A percentile compares a stretch with the other conserved stretches of the same genome.
Conservation (phyloP, 768 basidiomycete genomes). For the Nidula microcarpa region DNA sequence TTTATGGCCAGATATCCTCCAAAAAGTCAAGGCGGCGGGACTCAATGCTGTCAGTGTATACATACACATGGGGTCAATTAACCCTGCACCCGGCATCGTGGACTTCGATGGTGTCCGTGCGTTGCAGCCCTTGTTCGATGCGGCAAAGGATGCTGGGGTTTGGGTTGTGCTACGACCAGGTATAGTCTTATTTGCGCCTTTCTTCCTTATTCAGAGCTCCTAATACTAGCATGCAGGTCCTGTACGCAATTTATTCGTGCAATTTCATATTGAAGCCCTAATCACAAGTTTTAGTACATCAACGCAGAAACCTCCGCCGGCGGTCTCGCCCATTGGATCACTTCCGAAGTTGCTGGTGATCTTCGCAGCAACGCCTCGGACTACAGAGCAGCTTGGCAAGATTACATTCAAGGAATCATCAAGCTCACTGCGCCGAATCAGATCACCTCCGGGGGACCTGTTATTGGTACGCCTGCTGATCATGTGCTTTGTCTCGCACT, state of each 20-base stretch:
- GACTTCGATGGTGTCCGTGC: slow-evolving; percentile 73
- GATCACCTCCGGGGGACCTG: slow-evolving; percentile 68
- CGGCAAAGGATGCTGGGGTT: slow-evolving; percentile 68
- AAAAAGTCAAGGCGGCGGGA: slow-evolving; percentile 78
- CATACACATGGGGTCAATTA: slow-evolving; percentile 74
- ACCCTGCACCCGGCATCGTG: slow-evolving; percentile 69
- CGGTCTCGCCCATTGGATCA: slow-evolving; percentile 69
- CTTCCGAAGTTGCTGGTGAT: slow-evolving; percentile 58
- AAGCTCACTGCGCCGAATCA: slow-evolving; percentile 59
- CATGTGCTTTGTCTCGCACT: no score
- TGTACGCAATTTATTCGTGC: slow-evolving; percentile 13
- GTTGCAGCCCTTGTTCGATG: slow-evolving; percentile 68
- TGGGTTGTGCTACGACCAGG: slow-evolving; percentile 82
- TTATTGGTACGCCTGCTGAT: slow-evolving; percentile 71
- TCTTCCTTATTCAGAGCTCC: neutral
- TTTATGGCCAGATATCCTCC: slow-evolving; percentile 79
- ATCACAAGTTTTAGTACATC: slow-evolving; percentile 53
- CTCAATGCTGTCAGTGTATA: slow-evolving; percentile 78
- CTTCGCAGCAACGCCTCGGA: slow-evolving; percentile 73
- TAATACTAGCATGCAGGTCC: slow-evolving; percentile 25
- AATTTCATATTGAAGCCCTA: neutral
- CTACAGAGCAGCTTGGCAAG: slow-evolving; percentile 67
- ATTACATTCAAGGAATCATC: slow-evolving; percentile 68
- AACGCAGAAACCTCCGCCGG: slow-evolving; percentile 82
- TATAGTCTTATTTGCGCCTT: slow-evolving; percentile 19